phyloP scores from a whole-genome alignment of 768 basidiomycete species.

The Boletus speciosus region DNA sequence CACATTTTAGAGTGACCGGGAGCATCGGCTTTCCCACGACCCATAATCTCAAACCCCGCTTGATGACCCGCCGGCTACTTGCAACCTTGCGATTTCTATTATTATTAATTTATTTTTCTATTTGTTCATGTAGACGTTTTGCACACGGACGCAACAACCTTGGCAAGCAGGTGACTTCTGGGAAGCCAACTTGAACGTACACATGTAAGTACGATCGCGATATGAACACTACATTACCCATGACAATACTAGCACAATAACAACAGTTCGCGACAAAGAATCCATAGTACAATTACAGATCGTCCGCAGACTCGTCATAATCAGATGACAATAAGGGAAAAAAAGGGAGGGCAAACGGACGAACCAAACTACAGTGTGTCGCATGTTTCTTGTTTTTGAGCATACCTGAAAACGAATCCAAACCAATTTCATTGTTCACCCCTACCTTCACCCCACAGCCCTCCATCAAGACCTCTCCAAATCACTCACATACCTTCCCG shows the following conservation, averaged over 20 bases:
- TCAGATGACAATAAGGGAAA: constrained; percentile 10
- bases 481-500: constrained; percentile 46
- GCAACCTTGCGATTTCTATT: too few species aligned
- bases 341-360: background rate
- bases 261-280: background rate
- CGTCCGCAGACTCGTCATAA: constrained; percentile 1
- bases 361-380: background rate
- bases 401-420: background rate
- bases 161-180: too few species aligned
- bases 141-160: too few species aligned
- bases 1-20: too few species aligned
- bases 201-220: too few species aligned
- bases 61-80: too few species aligned
- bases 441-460: background rate
- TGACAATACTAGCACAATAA: background rate
- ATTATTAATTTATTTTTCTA: too few species aligned
- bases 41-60: too few species aligned
- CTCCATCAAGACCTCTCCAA: constrained; percentile 29
- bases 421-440: background rate
- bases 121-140: too few species aligned
- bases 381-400: background rate
- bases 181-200: too few species aligned
- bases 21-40: too few species aligned
- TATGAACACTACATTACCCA: background rate
- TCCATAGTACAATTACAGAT: background rate